Conservation (phyloP, 345 rosid genomes). For the Balakata baccata region DNA sequence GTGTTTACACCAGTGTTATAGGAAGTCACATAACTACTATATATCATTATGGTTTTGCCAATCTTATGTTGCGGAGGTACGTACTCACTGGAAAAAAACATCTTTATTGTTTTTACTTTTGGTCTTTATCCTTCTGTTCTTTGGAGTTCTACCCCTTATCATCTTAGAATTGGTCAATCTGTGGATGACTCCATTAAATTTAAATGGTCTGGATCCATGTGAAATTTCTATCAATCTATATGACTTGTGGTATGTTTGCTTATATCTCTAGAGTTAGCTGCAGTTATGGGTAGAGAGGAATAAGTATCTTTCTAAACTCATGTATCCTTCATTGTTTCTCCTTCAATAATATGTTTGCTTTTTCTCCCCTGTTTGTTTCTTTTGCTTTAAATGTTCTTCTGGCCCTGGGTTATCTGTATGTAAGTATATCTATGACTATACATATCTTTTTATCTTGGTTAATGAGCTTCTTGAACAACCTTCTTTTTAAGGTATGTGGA, state of each 20-base stretch:
- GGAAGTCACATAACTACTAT: slow-evolving; percentile 93
- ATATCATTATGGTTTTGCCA: slow-evolving; percentile 97
- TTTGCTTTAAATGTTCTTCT: neutral
- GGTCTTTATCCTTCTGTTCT: neutral
- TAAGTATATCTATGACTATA: neutral
- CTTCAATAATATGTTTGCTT: neutral
- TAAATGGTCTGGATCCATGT: neutral
- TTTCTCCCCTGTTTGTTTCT: neutral
- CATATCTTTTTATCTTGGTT: neutral
- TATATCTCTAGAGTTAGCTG: neutral
- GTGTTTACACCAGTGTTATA: slow-evolving; percentile 83
- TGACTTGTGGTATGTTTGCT: neutral
- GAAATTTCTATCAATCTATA: neutral
- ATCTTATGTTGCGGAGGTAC: slow-evolving; percentile 94
- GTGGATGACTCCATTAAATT: neutral
- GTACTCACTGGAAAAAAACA: neutral
- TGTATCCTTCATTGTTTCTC: neutral
- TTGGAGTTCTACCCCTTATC: neutral
- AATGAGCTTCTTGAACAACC: neutral
- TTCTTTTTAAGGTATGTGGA: slow-evolving; percentile 67
- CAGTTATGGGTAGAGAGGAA: neutral
- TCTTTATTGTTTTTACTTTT: neutral
- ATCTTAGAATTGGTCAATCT: neutral
- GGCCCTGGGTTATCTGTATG: neutral
- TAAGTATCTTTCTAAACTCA: neutral